Evolutionary conservation across 805 yeast genomes (phyloP).

Genomic region (Saturnispora silvae): DNA sequence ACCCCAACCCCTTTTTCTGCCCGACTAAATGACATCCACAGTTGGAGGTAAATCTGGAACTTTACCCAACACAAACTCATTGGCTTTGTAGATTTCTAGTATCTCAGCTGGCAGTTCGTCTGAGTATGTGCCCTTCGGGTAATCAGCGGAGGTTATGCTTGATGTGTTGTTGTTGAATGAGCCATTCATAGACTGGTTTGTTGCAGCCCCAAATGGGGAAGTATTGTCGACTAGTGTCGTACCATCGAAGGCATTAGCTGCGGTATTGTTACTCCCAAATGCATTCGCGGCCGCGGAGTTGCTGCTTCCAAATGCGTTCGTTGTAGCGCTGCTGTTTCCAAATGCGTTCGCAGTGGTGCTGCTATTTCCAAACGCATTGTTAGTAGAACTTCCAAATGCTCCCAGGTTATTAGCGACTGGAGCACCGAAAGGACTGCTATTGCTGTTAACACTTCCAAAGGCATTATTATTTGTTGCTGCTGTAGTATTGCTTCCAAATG

Average conservation of each 20-base stretch:
- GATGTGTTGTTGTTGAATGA: too few species aligned
- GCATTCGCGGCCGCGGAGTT: not conserved
- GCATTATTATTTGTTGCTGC: too few species aligned
- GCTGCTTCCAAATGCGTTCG: not conserved
- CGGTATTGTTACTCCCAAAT: conserved; percentile 13
- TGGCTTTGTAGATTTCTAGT: conserved; percentile 55
- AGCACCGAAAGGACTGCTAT: not conserved
- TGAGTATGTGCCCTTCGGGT: not conserved
- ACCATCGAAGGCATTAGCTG: conserved; percentile 1
- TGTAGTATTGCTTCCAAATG: not conserved
- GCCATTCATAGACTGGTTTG: conserved; percentile 21
- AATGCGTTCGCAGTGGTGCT: not conserved
- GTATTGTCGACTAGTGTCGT: too few species aligned
- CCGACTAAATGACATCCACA: conserved; percentile 24
- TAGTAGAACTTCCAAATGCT: not conserved
- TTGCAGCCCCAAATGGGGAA: conserved; percentile 44
- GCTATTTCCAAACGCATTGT: conserved; percentile 1
- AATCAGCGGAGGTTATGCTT: not conserved
- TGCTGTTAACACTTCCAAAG: not conserved
- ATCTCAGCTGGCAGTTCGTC: not conserved
- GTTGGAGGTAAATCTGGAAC: conserved; percentile 75
- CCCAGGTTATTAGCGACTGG: not conserved
- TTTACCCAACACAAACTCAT: conserved; percentile 42
- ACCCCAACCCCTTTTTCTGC: too few species aligned
- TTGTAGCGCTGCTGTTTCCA: not conserved